Percentiles rank a stretch among this genome's conserved stretches.
Evolutionary conservation across 2,329 filamentous ascomycete species (phyloP).

Genomic region (Diaporthe velutina): DNA sequence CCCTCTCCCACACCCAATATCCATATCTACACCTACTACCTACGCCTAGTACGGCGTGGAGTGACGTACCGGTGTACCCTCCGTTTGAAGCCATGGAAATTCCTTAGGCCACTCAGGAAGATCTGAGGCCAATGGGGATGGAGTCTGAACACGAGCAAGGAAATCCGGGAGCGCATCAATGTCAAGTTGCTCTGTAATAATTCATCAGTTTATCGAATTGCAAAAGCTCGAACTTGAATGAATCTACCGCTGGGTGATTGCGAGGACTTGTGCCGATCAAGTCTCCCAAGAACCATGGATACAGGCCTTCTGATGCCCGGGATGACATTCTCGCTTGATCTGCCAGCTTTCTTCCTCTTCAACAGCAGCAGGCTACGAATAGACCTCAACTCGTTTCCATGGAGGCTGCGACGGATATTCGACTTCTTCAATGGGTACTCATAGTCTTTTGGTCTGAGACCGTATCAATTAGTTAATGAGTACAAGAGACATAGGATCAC

Average conservation of each 20-base stretch:
- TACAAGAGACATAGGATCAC: neutral
- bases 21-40: too few species aligned
- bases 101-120: neutral
- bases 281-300: neutral
- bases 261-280: neutral
- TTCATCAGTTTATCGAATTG: accelerated
- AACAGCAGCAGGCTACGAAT: neutral
- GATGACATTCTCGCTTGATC: neutral
- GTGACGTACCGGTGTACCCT: too few species aligned
- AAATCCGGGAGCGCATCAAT: neutral
- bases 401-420: neutral
- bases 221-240: accelerated
- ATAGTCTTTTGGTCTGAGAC: neutral
- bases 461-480: too few species aligned
- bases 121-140: neutral
- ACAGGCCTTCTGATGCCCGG: neutral
- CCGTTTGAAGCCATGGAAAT: constrained; percentile 17
- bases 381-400: too few species aligned
- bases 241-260: neutral
- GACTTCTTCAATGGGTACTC: constrained; percentile 17
- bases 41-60: too few species aligned
- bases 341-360: neutral
- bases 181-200: neutral
- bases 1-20: too few species aligned
- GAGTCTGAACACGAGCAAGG: constrained; percentile 7